phyloP scores from a whole-genome alignment of 441 rosid genomes.

The Erodium texanum region DNA sequence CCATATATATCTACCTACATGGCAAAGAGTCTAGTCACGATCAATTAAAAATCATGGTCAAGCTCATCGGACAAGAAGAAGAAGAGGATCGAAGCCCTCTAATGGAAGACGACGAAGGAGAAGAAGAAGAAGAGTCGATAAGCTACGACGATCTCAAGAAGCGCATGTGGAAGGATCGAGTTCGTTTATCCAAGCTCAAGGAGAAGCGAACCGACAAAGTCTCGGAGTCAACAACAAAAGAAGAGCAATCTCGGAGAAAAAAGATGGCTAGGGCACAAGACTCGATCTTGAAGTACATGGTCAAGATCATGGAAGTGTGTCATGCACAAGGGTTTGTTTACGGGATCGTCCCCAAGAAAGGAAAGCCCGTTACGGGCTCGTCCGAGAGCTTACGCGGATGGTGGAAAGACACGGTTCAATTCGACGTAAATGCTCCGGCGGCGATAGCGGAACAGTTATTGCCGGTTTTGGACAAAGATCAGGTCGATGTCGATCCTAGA shows the following conservation, averaged over 20 bases:
- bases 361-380: constrained; percentile 83
- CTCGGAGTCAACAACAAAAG: constrained; percentile 50
- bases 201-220: constrained; percentile 59
- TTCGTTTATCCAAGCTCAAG: constrained; percentile 70
- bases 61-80: constrained; percentile 14
- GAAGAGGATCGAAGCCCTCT: background rate
- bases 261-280: constrained; percentile 99
- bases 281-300: constrained; percentile 93
- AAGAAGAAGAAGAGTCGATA: constrained; percentile 64
- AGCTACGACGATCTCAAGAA: constrained; percentile 55
- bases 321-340: constrained; percentile 91
- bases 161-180: constrained; percentile 94
- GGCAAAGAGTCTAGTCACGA: background rate
- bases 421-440: constrained; percentile 90
- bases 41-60: constrained; percentile 13
- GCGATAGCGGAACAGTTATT: constrained; percentile 56
- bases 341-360: constrained; percentile 94
- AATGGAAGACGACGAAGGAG: constrained; percentile 72
- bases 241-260: constrained; percentile 91
- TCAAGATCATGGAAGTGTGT: constrained; percentile 97
- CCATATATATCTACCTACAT: background rate
- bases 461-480: background rate
- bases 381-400: constrained; percentile 92
- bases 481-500: constrained; percentile 54
- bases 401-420: constrained; percentile 99